phyloP scores from a whole-genome alignment of 345 rosid genomes.

The Dipteronia sinensis region DNA sequence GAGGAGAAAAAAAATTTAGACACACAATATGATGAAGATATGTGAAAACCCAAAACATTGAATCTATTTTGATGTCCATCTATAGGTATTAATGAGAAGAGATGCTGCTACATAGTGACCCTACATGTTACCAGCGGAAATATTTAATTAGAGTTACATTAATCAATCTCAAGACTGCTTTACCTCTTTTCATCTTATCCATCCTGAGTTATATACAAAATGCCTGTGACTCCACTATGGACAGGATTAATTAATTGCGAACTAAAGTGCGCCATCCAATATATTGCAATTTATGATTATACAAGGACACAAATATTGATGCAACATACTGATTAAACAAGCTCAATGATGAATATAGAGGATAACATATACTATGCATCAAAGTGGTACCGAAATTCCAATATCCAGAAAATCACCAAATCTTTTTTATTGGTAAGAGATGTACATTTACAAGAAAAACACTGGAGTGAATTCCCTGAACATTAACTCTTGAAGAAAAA shows the following conservation, averaged over 20 bases:
- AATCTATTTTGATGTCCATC: background rate
- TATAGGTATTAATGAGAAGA: background rate
- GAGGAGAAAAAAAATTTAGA: background rate
- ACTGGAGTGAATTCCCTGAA: background rate
- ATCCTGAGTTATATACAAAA: background rate
- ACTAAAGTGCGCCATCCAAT: constrained; percentile 1
- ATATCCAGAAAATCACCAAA: background rate
- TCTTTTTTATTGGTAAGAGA: background rate
- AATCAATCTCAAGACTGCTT: background rate
- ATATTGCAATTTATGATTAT: background rate
- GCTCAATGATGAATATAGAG: background rate
- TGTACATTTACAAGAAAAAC: background rate
- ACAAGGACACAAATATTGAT: background rate
- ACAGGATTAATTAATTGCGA: background rate
- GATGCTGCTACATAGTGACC: background rate
- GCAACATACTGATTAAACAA: background rate
- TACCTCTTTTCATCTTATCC: background rate
- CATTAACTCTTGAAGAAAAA: background rate
- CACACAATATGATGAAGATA: background rate
- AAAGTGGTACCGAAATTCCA: background rate
- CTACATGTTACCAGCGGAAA: background rate
- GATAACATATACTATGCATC: background rate
- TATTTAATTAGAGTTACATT: constrained; percentile 2
- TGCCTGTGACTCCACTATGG: background rate
- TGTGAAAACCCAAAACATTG: background rate